phyloP scores from a whole-genome alignment of 352 stramenopile genomes.

The Phytophthora pseudosyringae region DNA sequence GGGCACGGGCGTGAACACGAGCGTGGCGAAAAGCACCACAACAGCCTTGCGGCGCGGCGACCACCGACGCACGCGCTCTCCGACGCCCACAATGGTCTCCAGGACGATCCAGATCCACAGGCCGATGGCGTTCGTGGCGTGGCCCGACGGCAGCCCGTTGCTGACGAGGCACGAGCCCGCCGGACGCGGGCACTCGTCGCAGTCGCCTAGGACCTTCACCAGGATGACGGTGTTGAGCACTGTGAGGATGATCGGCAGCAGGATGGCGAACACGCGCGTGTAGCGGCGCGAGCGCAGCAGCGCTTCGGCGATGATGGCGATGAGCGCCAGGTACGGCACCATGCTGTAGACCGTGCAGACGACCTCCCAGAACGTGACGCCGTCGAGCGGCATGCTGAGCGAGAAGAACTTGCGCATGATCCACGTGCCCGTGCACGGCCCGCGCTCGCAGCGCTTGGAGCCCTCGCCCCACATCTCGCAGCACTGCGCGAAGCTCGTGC shows the following conservation, averaged over 20 bases:
- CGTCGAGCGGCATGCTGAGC: conserved; percentile 48
- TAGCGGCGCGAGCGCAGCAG: conserved; percentile 43
- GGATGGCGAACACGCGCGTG: conserved; percentile 46
- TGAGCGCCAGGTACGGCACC: conserved; percentile 51
- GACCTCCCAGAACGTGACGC: conserved; percentile 51
- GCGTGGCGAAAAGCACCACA: conserved; percentile 16
- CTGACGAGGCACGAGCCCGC: conserved; percentile 46
- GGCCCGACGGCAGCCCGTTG: conserved; percentile 51
- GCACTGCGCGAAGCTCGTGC: conserved; percentile 47
- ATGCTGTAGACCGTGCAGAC: conserved; percentile 53
- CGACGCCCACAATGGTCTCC: conserved; percentile 40
- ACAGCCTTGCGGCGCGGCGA: conserved; percentile 24
- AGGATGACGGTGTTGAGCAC: conserved; percentile 50
- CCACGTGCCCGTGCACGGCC: conserved; percentile 42
- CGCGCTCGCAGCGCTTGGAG: conserved; percentile 51
- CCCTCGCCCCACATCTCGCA: conserved; percentile 47
- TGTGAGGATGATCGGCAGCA: conserved; percentile 47
- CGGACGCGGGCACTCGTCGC: conserved; percentile 45
- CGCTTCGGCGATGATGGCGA: conserved; percentile 45
- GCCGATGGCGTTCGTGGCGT: conserved; percentile 55
- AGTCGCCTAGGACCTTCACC: conserved; percentile 41
- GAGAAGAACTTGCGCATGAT: conserved; percentile 61
- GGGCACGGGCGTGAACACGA: conserved; percentile 45
- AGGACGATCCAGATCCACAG: conserved; percentile 48
- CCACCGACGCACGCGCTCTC: conserved; percentile 28